Conservation (phyloP, 495 filamentous ascomycete genomes). For the Penicillium cataractarum region DNA sequence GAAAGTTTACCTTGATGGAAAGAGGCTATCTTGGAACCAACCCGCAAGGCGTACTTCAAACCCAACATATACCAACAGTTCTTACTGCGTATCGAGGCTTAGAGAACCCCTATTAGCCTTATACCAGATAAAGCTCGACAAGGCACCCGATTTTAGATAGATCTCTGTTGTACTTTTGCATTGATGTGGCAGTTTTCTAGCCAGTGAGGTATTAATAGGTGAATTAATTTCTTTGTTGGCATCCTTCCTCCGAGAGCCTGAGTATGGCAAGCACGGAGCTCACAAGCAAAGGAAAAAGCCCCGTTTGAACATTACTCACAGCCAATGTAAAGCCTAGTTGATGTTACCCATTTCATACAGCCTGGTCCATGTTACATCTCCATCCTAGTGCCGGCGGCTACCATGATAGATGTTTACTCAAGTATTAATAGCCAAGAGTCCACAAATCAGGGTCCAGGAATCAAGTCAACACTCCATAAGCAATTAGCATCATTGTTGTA, state of each 20-base stretch:
- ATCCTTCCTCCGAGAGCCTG: neutral
- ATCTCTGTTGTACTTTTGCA: constrained; percentile 1
- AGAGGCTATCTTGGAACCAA: neutral
- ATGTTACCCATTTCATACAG: constrained; percentile 15
- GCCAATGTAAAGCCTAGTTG: constrained; percentile 2
- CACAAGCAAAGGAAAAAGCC: neutral
- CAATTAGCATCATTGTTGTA: neutral
- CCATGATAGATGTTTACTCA: constrained; percentile 4
- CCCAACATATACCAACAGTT: neutral
- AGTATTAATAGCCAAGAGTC: neutral
- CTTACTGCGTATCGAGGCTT: neutral
- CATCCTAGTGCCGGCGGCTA: constrained; percentile 12
- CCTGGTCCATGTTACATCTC: constrained; percentile 18
- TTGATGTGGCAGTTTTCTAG: neutral
- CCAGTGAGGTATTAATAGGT: constrained; percentile 12
- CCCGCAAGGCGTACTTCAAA: neutral
- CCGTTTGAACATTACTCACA: neutral
- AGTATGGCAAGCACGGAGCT: neutral
- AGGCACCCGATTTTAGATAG: neutral
- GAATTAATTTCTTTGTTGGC: constrained; percentile 28
- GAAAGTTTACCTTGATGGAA: neutral
- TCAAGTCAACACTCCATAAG: neutral
- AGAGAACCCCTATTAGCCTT: neutral
- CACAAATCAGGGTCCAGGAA: neutral
- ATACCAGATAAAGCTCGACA: neutral